Evolutionary conservation across 495 filamentous ascomycete genomes (phyloP).

Genomic region (Penicillium cinerascens): DNA sequence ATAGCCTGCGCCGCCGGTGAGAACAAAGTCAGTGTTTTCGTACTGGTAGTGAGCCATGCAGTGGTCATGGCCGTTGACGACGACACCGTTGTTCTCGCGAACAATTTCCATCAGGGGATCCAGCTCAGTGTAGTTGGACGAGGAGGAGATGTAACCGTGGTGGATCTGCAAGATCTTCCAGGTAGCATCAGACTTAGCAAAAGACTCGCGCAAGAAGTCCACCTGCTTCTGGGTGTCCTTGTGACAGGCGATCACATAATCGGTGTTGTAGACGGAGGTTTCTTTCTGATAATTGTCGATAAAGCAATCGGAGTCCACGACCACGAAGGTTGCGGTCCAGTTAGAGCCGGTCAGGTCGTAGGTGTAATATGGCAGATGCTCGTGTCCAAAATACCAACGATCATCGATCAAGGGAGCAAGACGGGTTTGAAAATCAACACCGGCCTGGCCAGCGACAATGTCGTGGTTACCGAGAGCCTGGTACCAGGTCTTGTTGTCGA

Average conservation of each 20-base stretch:
- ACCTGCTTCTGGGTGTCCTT: slow-evolving; percentile 17
- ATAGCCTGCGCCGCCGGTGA: slow-evolving; percentile 18
- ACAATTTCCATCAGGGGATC: slow-evolving; percentile 17
- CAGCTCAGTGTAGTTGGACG: slow-evolving; percentile 19
- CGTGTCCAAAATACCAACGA: slow-evolving; percentile 19
- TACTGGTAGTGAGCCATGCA: slow-evolving; percentile 22
- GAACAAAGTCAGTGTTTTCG: slow-evolving; percentile 19
- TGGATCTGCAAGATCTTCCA: slow-evolving; percentile 26
- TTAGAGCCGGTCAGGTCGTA: slow-evolving; percentile 18
- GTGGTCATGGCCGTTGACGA: slow-evolving; percentile 26
- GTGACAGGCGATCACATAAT: slow-evolving; percentile 16
- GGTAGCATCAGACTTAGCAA: slow-evolving; percentile 10
- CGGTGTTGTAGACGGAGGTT: slow-evolving; percentile 18
- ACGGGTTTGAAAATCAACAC: slow-evolving; percentile 18
- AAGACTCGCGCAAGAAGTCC: slow-evolving; percentile 15
- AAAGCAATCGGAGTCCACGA: slow-evolving; percentile 23
- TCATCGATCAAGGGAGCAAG: slow-evolving; percentile 18
- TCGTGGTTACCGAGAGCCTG: slow-evolving; percentile 22
- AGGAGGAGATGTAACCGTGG: slow-evolving; percentile 18
- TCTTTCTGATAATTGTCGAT: slow-evolving; percentile 16
- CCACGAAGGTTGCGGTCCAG: slow-evolving; percentile 20
- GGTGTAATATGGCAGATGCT: slow-evolving; percentile 19
- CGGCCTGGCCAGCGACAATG: slow-evolving; percentile 15
- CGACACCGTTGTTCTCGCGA: slow-evolving; percentile 14
- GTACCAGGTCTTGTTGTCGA: slow-evolving; percentile 17